Evolutionary conservation across 2,329 filamentous ascomycete genomes (phyloP), one percentile per base, ranked within the genome.

Genomic region (Beauveria australis): DNA sequence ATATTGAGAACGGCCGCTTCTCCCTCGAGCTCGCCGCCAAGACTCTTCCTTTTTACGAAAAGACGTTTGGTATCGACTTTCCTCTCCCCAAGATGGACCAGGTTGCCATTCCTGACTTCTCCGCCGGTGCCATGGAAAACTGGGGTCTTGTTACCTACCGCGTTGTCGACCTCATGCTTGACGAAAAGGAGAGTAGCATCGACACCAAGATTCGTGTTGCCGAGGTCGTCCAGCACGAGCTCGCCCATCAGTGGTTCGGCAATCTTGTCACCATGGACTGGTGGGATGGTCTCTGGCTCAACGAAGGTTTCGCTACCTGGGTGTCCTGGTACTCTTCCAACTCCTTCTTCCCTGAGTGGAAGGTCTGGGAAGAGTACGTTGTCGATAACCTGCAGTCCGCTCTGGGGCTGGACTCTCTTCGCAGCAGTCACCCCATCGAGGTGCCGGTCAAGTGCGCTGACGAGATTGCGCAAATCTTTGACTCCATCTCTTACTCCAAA

Each of bases 231-330:
- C 92, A 97, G 80, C 93, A 97, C 77, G 93, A 97, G 74, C 80
- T 97, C 71, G 93, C 93, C 46, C 93, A 97, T 76, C 93, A 97
- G 75, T 97, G 93, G 93, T 97, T 97, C 70, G 93, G 93, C 64
- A 97, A 97, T 77, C 78, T 97, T 58, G 93, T 97, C 30, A 97
- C 93, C 58, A 97, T 97, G 92, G 92, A 96, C 74, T 97, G 95
- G 81, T 97, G 93, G 93, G 92, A 97, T 74, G 93, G 92, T 59
- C 79, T 97, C 8, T 97, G 93, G 93, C 83, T 97, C 59, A 97
- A 97, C 73, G 91, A 96, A 73, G 91, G 91, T 44, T 96, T 96
- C 69, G 91, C 91, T 37, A 75, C 73, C 9, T 75, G 74, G 75
- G 73, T 73, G 59, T 74, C 73, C 5, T 74, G 72, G 72, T 94